Evolutionary conservation across 192 early-diverging fungal species (phyloP), one percentile per base, ranked within the genome.

Genomic region (Coemansia sp.): DNA sequence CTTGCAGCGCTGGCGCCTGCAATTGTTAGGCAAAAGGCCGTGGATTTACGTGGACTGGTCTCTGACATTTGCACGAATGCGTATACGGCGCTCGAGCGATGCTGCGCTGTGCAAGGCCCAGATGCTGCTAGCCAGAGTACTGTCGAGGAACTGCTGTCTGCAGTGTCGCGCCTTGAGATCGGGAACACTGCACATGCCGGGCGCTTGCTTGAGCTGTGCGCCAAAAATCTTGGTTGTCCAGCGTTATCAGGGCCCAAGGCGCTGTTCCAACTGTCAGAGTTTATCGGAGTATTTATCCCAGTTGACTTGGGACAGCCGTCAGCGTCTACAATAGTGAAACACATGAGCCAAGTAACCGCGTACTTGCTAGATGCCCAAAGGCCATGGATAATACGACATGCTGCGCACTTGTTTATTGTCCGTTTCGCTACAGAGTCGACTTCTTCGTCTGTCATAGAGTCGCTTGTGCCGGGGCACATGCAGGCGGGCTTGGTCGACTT

Each of bases 381-480:
- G 15, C 41, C 65, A 17, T 77, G 75, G 75, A 67, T 77, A 1
- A 51, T 77, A 19, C 60, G 62, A 6, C 75, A 77, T 11, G 64
- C 67, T 21, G 69, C 70, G 3, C 50, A 57, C 14, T 19, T 60
- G 25, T 62, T 58, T 44, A 25, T 67, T 17, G 63, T 72, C n/a
- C 60, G 66, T 8, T 72, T 77, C 59, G 75, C 69, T 5, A 68
- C 68, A 1, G 69, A 77, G 36, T 67, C 69, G 0, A 37, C 50
- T 1, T 51, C 65, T 25, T 44, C 62, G 42, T 55, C 66, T 4
- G 63, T 72, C 19, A 37, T 55, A 3, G 66, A 64, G 66, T 21
- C 51, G 17, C 53, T 77, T 21, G 59, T 72, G 31, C 69, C 75
- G 1, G 55, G 63, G 25, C 8, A 8, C 12, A 31, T 60, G 19